Base-by-base conservation (phyloP, 139 green algal species). In the Chlamydomonas sp. region DNA sequence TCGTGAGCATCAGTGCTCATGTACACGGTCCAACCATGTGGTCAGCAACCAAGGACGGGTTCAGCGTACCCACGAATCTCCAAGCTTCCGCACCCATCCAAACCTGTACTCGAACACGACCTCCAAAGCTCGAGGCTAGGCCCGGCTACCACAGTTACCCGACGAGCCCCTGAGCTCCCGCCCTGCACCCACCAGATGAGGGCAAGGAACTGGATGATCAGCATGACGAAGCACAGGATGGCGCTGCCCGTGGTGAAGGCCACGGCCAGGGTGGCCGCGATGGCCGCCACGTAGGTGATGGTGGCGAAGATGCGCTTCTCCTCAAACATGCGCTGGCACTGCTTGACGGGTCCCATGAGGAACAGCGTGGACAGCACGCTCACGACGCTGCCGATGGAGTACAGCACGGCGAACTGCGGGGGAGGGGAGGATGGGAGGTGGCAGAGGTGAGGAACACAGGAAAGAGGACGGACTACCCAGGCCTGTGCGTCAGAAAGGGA, bases 261-360 rank as follows among this genome's bases (percentile, higher is more conserved):
- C 0, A 93, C 60, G 12, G 89, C 79, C 5, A 93, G 69, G 58
- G 90, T 93, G 63, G 81, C 83, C 31, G 90, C 81, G 79, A 92
- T 91, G 71, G 90, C 63, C 58, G 80, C 12, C 4, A 92, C 17
- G 86, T 90, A 91, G 3, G 89, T 76, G 12, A 87, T 73, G 16
- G 88, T 93, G 20, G 86, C 88, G 7, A 92, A 57, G 75, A 90
- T 88, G 17, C 90, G 74, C 59, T 93, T 80, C 61, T 90, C 58
- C 66, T 90, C 87, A n/a, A 91, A 83, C 90, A 93, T 93, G 76
- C 84, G 79, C 84, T 93, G 78, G 58, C 63, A 75, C 72, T 93
- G 90, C 67, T 86, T 83, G 62, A 84, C 71, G 14, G 83, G 83
- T 5, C 82, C 77, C 79, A 92, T 86, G 77, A 89, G 79, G 63